These are phyloP conservation scores for Emergomyces africanus DNA, from an alignment of 2,329 filamentous ascomycete species.

Conservation along the genomic window DNA sequence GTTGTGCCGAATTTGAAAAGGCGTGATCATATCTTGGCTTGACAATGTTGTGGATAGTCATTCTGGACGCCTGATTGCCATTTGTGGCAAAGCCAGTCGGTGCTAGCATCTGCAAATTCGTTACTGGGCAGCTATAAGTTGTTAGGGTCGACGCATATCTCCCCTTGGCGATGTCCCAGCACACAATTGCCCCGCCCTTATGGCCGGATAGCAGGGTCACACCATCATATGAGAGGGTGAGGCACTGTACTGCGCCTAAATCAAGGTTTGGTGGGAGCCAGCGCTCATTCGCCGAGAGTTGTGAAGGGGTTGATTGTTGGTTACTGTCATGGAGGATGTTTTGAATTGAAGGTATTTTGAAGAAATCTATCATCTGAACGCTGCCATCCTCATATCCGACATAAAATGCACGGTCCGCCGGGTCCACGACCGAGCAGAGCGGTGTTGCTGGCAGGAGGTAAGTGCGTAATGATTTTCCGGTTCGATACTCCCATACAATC, in stretches of 20 bases:
- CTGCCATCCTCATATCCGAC: slow-evolving; percentile 68
- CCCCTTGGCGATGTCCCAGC: slow-evolving; percentile 66
- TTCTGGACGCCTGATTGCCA: slow-evolving; percentile 26
- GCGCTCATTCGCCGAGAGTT: slow-evolving; percentile 27
- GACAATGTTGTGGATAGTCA: slow-evolving; percentile 49
- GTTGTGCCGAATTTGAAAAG: slow-evolving; percentile 23
- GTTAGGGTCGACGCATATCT: slow-evolving; percentile 54
- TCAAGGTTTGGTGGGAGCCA: slow-evolving; percentile 47
- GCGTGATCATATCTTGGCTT: slow-evolving; percentile 52
- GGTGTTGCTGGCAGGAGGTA: slow-evolving; percentile 66
- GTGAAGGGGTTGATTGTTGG: slow-evolving; percentile 29
- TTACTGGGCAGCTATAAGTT: slow-evolving; percentile 68
- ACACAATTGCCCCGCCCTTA: slow-evolving; percentile 59
- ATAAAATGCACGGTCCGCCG: slow-evolving; percentile 71
- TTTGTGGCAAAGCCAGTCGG: slow-evolving; percentile 38
- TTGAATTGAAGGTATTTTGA: slow-evolving; percentile 33
- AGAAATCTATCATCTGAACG: slow-evolving; percentile 70
- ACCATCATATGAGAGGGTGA: slow-evolving; percentile 71
- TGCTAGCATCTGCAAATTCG: slow-evolving; percentile 63
- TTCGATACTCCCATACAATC: slow-evolving; percentile 85
- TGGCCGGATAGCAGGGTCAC: slow-evolving; percentile 72
- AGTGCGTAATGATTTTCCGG: slow-evolving; percentile 63
- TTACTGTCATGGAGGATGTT: slow-evolving; percentile 24
- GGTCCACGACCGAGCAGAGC: slow-evolving; percentile 62
- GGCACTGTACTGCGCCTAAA: slow-evolving; percentile 52